Base-by-base conservation (phyloP, 768 basidiomycete species). In the Leccinum uliginosum region DNA sequence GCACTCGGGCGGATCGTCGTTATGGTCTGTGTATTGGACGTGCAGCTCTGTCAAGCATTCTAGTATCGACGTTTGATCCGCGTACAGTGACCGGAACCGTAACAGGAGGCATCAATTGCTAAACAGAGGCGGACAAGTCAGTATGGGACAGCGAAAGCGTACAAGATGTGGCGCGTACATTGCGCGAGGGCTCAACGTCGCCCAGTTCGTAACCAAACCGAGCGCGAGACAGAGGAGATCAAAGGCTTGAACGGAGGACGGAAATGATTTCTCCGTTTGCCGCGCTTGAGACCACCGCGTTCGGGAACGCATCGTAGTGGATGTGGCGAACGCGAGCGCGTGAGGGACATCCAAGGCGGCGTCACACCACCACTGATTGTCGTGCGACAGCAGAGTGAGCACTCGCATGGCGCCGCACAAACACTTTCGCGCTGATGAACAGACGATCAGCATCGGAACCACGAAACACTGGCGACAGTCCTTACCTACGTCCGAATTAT, bases 141-240 rank as follows among this genome's bases (percentile, higher is more conserved):
- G 34, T 26, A 15, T 6, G 32, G 38, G 8, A 19, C 8, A n/a
- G 11, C 30, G 30, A 9, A 27, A 50, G 14, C 15, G 3, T 43
- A 49, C 2, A 10, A 9, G 7, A 24, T 6, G 5, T 26, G 1
- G 24, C 4, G 69, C 84, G 59, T 66, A 88, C 88, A 72, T 38
- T 75, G 79, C 12, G n/a, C 70, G 74, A 0, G 78, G 75, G n/a
- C 78, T 73, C 6, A 74, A 74, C 64, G 91, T 87, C 0, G 89
- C 82, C 44, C 92, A 73, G 68, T 91, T 92, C 52, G 89, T 89
- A 40, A 92, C 73, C 10, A 92, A 73, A 1, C 85, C 91, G 6
- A 93, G 78, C 6, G 84, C 80, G 26, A 93, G 83, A 67, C 89
- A 92, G 5, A 91, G 73, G 32, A 80, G 76, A 65, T 93, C 91